A percentile compares a stretch with the other conserved stretches of the same genome.
Evolutionary conservation across 2,329 filamentous ascomycete genomes (phyloP).

Genomic region (Aureobasidium zeae): DNA sequence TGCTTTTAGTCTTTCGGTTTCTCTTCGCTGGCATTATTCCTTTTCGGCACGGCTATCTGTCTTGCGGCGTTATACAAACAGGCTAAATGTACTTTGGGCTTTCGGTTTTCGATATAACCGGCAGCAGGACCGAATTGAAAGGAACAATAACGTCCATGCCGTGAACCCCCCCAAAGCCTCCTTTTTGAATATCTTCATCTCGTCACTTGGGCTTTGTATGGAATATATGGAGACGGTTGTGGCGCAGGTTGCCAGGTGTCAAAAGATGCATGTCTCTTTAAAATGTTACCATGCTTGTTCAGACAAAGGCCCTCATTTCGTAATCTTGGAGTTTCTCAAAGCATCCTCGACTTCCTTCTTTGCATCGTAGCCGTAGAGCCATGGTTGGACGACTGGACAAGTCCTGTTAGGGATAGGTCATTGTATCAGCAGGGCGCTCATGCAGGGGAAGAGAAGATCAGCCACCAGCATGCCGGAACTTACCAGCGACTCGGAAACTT

Average conservation of each 20-base stretch:
- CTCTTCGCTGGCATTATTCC: not conserved
- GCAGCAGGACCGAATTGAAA: slow-evolving; percentile 16
- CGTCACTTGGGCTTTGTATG: too few relatives aligned
- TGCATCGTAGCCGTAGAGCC: slow-evolving; percentile 57
- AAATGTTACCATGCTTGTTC: not conserved
- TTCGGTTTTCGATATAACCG: slow-evolving; percentile 6
- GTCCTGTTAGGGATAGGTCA: too few relatives aligned
- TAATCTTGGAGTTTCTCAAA: slow-evolving; percentile 18
- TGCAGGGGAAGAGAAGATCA: too few relatives aligned
- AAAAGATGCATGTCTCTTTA: not conserved
- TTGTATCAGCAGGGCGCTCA: too few relatives aligned
- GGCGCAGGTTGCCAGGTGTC: not conserved
- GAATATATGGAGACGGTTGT: too few relatives aligned
- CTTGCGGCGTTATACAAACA: not conserved
- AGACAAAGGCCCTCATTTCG: not conserved
- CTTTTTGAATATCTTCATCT: too few relatives aligned
- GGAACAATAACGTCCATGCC: slow-evolving; percentile 6
- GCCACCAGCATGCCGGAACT: too few relatives aligned
- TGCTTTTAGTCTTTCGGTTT: not conserved
- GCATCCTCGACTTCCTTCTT: slow-evolving; percentile 40
- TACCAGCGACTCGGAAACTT: slow-evolving; percentile 55
- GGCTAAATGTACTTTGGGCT: slow-evolving; percentile 5
- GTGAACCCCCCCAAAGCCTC: too few relatives aligned
- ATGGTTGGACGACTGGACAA: slow-evolving; percentile 53
- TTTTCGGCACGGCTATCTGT: too few relatives aligned